Conservation (phyloP, 345 rosid genomes). For the Citropsis articulata region DNA sequence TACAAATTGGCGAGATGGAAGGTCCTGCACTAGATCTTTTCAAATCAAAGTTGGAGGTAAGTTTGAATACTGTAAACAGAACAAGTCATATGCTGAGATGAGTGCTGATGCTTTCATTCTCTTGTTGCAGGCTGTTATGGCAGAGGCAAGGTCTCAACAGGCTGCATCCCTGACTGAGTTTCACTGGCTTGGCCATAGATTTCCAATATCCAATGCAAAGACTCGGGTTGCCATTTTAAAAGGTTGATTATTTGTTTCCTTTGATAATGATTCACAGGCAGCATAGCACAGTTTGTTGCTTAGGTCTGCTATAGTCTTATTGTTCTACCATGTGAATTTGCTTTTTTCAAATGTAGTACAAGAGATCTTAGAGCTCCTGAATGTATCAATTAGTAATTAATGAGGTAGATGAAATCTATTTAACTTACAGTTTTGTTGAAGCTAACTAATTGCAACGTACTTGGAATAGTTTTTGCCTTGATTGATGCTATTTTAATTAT, state of each 20-base stretch:
- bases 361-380: not conserved
- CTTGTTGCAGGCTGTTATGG: slow-evolving; percentile 79
- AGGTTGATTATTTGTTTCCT: slow-evolving; percentile 42
- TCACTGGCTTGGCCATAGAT: slow-evolving; percentile 91
- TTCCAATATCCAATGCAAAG: slow-evolving; percentile 91
- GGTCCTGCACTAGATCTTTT: slow-evolving; percentile 98
- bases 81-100: not conserved
- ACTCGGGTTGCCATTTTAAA: slow-evolving; percentile 89
- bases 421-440: not conserved
- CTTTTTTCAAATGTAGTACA: not conserved
- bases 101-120: slow-evolving; percentile 6
- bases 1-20: slow-evolving; percentile 96
- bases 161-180: slow-evolving; percentile 97
- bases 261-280: not conserved
- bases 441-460: not conserved
- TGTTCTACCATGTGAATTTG: slow-evolving; percentile 2
- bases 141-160: slow-evolving; percentile 97
- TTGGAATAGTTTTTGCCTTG: not conserved
- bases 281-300: not conserved
- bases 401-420: not conserved
- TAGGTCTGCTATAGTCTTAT: not conserved
- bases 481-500: not conserved
- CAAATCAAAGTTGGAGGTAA: slow-evolving; percentile 90
- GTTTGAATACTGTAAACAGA: not conserved
- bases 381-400: not conserved